phyloP scores from a whole-genome alignment of 164 flowering plant species.

The Nelumbo lutea region DNA sequence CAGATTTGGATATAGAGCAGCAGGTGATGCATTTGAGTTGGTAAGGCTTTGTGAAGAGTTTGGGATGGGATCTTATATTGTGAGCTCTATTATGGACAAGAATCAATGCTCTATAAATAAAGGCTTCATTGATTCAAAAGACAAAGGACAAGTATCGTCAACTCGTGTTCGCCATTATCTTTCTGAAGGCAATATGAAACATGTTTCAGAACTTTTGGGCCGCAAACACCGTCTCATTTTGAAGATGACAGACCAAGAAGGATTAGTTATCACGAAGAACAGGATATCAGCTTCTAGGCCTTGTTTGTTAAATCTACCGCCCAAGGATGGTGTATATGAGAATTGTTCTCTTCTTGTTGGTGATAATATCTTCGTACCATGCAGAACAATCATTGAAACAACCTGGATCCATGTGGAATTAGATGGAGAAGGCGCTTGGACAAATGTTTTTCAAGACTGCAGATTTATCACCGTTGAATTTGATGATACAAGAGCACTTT shows the following conservation, averaged over 20 bases:
- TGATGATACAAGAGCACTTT: slow-evolving; percentile 4
- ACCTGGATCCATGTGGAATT: slow-evolving; percentile 50
- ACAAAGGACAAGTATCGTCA: slow-evolving; percentile 90
- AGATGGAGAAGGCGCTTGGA: slow-evolving; percentile 23
- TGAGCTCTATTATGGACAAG: slow-evolving; percentile 83
- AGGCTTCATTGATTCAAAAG: slow-evolving; percentile 31
- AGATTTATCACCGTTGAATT: slow-evolving; percentile 59
- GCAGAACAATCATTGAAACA: slow-evolving; percentile 56
- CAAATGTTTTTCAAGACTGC: slow-evolving; percentile 19
- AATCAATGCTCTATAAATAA: slow-evolving; percentile 27
- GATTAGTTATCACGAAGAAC: slow-evolving; percentile 13
- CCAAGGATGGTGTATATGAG: slow-evolving; percentile 70
- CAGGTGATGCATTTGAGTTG: slow-evolving; percentile 78
- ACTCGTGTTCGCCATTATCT: slow-evolving; percentile 91
- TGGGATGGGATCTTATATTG: slow-evolving; percentile 68
- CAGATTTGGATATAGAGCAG: slow-evolving; percentile 92
- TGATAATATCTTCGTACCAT: slow-evolving; percentile 32
- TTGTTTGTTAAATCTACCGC: slow-evolving; percentile 65
- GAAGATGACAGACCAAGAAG: slow-evolving; percentile 24
- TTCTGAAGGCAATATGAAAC: slow-evolving; percentile 64
- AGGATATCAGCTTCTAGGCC: slow-evolving; percentile 51
- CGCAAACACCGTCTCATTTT: slow-evolving; percentile 69
- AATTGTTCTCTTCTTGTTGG: slow-evolving; percentile 43
- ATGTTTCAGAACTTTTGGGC: slow-evolving; percentile 86
- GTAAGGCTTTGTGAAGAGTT: slow-evolving; percentile 64